A percentile compares a stretch with the other conserved stretches of the same genome.
Evolutionary conservation across 2,329 filamentous ascomycete genomes (phyloP).

Genomic region (Alternaria sp.): DNA sequence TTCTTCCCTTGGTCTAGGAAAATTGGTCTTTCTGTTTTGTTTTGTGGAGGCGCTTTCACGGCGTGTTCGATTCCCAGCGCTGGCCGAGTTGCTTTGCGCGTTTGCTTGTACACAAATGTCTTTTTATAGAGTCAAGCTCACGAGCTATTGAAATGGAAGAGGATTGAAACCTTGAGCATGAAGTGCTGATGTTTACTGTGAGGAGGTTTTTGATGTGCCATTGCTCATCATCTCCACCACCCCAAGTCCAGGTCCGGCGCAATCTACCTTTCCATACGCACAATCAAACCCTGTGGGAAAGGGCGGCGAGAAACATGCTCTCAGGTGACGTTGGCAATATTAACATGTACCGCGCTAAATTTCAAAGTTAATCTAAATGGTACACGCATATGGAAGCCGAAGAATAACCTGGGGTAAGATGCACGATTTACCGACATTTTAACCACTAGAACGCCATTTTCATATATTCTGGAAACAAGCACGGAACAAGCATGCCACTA

Average conservation of each 20-base stretch:
- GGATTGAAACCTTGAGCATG: not conserved
- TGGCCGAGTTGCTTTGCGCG: conserved; percentile 13
- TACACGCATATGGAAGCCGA: conserved; percentile 7
- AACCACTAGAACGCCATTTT: conserved; percentile 18
- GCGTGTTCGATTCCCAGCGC: conserved; percentile 19
- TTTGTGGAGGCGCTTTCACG: not conserved
- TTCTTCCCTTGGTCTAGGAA: conserved; percentile 13
- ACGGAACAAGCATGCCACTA: conserved; percentile 11
- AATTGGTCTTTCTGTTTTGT: conserved; percentile 7
- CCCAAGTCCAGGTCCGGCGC: conserved; percentile 1
- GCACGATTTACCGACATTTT: conserved; percentile 8
- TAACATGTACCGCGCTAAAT: conserved; percentile 16
- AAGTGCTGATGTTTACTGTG: not conserved
- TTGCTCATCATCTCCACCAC: not conserved
- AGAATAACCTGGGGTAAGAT: not conserved
- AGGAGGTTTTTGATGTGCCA: not conserved
- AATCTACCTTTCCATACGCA: not conserved
- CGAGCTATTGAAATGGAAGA: conserved; percentile 12
- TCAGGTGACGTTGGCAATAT: conserved; percentile 17
- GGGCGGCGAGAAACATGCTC: not conserved
- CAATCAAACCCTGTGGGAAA: conserved; percentile 9
- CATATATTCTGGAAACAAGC: conserved; percentile 14
- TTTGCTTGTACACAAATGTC: conserved; percentile 7
- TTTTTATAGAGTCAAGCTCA: conserved; percentile 6
- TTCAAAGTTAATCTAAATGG: conserved; percentile 16